phyloP scores from a whole-genome alignment of 1,139 yeast genomes.

The Blastobotrys buckinghamii region DNA sequence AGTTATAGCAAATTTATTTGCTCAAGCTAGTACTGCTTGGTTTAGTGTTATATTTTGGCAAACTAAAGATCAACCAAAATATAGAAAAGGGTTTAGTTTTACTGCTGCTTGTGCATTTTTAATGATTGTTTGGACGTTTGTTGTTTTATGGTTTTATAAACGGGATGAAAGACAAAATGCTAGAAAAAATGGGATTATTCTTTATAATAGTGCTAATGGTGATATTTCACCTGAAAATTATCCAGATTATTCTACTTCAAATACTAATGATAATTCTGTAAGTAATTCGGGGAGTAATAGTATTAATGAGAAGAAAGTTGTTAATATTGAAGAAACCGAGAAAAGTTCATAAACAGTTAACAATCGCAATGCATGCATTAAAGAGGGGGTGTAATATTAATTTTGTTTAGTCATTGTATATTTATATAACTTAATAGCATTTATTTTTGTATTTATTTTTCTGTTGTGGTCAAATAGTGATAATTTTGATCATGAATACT shows the following conservation, averaged over 20 bases:
- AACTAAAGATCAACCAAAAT: constrained; percentile 49
- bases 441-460: too few species aligned
- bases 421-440: too few species aligned
- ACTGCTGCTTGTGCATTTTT: constrained; percentile 49
- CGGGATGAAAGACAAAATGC: constrained; percentile 50
- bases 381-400: too few species aligned
- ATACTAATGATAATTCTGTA: background rate
- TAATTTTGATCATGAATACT: too few species aligned
- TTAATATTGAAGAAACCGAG: background rate
- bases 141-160: constrained; percentile 53
- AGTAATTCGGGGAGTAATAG: background rate
- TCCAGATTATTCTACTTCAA: background rate
- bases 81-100: constrained; percentile 45
- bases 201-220: constrained; percentile 14
- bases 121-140: constrained; percentile 48
- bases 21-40: constrained; percentile 40
- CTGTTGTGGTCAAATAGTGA: too few species aligned
- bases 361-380: too few species aligned
- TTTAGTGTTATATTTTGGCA: constrained; percentile 42
- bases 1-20: constrained; percentile 38
- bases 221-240: constrained; percentile 12
- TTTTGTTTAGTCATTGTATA: too few species aligned
- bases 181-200: constrained; percentile 23
- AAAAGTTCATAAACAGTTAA: too few species aligned
- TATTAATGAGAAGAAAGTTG: background rate